phyloP scores from a whole-genome alignment of 257 asterid species.

The Anisodus acutangulus region DNA sequence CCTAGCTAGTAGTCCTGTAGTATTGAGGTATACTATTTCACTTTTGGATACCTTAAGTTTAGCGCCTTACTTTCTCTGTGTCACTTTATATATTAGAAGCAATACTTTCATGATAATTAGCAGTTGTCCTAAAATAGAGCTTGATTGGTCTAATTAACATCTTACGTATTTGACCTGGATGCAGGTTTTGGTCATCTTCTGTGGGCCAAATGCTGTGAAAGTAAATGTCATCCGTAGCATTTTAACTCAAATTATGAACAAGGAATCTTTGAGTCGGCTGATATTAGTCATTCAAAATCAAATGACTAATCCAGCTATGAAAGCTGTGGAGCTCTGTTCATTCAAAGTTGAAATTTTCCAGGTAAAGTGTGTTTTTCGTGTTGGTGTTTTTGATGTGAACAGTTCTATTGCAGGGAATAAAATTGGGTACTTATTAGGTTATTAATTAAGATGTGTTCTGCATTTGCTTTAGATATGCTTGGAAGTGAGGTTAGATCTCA shows the following conservation, averaged over 20 bases:
- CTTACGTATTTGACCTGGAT: slow-evolving; percentile 14
- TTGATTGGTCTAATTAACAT: neutral
- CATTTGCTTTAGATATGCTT: slow-evolving; percentile 7
- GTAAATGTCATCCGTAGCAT: slow-evolving; percentile 59
- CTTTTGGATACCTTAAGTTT: neutral
- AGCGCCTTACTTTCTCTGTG: neutral
- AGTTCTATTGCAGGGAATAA: neutral
- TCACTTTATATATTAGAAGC: neutral
- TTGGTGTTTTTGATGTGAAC: neutral
- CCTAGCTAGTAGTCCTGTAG: neutral
- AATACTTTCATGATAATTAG: neutral
- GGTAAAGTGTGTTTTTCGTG: slow-evolving; percentile 46
- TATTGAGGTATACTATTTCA: neutral
- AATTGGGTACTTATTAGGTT: neutral
- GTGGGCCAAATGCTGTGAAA: slow-evolving; percentile 55
- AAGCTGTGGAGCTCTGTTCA: slow-evolving; percentile 55
- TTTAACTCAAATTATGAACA: slow-evolving; percentile 46
- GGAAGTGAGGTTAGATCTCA: neutral
- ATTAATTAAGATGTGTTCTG: slow-evolving; percentile 7
- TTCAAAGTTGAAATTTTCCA: slow-evolving; percentile 80
- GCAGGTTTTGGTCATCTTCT: slow-evolving; percentile 72
- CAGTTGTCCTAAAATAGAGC: neutral
- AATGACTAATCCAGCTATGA: slow-evolving; percentile 72
- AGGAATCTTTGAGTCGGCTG: slow-evolving; percentile 55
- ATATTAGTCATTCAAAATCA: slow-evolving; percentile 64